Conservation (phyloP, 192 early-diverging fungal genomes). For the Coemansia sp. region DNA sequence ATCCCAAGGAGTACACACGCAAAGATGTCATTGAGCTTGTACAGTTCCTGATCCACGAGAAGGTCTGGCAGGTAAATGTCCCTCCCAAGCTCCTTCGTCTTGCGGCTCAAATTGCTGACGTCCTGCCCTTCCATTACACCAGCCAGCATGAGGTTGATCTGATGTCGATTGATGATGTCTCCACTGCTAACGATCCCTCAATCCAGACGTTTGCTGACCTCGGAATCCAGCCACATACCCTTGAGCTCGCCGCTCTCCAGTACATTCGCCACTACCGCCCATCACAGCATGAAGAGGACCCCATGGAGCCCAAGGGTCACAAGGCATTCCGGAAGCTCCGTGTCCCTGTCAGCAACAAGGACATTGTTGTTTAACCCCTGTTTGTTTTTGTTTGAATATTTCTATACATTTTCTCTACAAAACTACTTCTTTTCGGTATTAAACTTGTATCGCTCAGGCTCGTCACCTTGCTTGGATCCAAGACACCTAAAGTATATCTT, state of each 20-base stretch:
- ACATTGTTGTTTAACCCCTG: slow-evolving; percentile 37
- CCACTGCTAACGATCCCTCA: slow-evolving; percentile 52
- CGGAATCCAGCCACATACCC: slow-evolving; percentile 72
- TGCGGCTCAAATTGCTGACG: slow-evolving; percentile 60
- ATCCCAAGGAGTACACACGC: slow-evolving; percentile 72
- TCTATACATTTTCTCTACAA: background rate
- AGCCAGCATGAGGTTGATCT: slow-evolving; percentile 85
- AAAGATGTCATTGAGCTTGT: slow-evolving; percentile 71
- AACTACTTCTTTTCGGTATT: slow-evolving; percentile 16
- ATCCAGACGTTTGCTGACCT: slow-evolving; percentile 85
- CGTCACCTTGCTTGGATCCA: slow-evolving; percentile 38
- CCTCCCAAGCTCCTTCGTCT: slow-evolving; percentile 71
- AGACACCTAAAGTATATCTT: slow-evolving; percentile 42
- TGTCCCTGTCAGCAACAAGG: slow-evolving; percentile 41
- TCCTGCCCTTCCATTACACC: slow-evolving; percentile 72
- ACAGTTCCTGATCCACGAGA: slow-evolving; percentile 57
- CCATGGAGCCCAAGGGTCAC: slow-evolving; percentile 50
- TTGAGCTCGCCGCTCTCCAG: slow-evolving; percentile 79
- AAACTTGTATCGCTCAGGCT: slow-evolving; percentile 45
- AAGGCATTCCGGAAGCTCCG: slow-evolving; percentile 49
- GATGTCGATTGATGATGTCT: slow-evolving; percentile 70
- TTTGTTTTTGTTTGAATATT: slow-evolving; percentile 1
- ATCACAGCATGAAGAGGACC: slow-evolving; percentile 54
- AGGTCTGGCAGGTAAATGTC: slow-evolving; percentile 65
- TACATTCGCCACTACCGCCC: slow-evolving; percentile 83